Evolutionary conservation across 768 basidiomycete genomes (phyloP).

Genomic region (Auricularia sp.): DNA sequence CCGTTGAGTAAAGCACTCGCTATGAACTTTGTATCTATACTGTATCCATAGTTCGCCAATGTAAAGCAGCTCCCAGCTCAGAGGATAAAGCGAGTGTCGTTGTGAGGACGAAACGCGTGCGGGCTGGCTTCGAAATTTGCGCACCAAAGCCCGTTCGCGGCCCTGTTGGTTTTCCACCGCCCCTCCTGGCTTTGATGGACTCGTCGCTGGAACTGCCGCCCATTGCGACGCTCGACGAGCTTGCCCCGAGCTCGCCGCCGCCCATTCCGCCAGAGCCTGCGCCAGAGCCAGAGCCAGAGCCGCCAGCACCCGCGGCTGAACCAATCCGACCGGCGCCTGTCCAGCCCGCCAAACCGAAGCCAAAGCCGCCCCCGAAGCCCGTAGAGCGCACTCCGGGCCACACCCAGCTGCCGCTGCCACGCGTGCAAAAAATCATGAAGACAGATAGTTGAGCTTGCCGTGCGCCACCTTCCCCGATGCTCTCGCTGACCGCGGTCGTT

Average conservation of each 20-base stretch:
- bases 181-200: neutral
- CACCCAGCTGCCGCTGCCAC: constrained; percentile 51
- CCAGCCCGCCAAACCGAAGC: constrained; percentile 3
- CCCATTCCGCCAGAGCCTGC: neutral
- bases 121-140: neutral
- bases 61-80: neutral
- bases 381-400: constrained; percentile 50
- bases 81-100: neutral
- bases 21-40: neutral
- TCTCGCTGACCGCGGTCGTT: constrained; percentile 6
- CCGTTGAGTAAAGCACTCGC: constrained; percentile 20
- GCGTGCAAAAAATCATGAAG: constrained; percentile 68
- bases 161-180: neutral
- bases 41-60: neutral
- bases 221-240: neutral
- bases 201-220: neutral
- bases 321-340: neutral
- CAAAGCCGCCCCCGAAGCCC: constrained; percentile 6
- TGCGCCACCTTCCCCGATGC: constrained; percentile 8
- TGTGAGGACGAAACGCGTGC: neutral
- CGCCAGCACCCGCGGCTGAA: constrained; percentile 7
- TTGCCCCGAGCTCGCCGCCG: neutral
- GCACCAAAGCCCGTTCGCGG: neutral
- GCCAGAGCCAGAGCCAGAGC: constrained; percentile 29
- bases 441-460: constrained; percentile 49